These are phyloP conservation scores for Esteya vermicola DNA, from an alignment of 2,329 filamentous ascomycete species.

Conservation along the genomic window DNA sequence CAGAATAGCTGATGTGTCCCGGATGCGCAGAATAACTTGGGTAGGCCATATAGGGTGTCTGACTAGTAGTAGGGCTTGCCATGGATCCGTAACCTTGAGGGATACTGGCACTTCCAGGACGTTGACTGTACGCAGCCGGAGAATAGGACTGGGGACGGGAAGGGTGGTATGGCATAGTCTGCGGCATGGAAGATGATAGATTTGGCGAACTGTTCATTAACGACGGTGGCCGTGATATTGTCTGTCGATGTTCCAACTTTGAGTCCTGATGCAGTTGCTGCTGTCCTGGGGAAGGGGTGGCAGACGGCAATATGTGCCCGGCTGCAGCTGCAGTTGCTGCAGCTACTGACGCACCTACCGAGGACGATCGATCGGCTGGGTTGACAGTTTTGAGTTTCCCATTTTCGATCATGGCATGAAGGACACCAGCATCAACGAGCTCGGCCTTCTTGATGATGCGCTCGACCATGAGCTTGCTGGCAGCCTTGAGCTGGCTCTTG, in stretches of 20 bases:
- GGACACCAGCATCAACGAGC: constrained; percentile 48
- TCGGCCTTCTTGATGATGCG: constrained; percentile 60
- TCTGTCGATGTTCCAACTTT: too few species aligned
- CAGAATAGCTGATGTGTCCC: constrained; percentile 5
- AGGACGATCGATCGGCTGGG: constrained; percentile 32
- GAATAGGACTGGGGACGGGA: constrained; percentile 24
- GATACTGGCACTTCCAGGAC: constrained; percentile 18
- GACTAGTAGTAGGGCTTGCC: background rate
- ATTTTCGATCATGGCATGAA: constrained; percentile 54
- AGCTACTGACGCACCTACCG: constrained; percentile 3
- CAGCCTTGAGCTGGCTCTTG: constrained; percentile 51
- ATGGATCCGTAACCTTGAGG: constrained; percentile 8
- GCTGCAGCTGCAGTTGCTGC: too few species aligned
- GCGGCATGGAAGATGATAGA: too few species aligned
- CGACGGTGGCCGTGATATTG: too few species aligned
- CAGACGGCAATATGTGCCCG: too few species aligned
- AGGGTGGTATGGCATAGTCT: constrained; percentile 24
- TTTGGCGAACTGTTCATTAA: too few species aligned
- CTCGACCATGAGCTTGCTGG: constrained; percentile 52
- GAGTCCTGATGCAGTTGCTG: too few species aligned
- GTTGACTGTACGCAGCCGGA: constrained; percentile 12
- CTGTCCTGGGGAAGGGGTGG: too few species aligned
- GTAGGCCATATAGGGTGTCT: constrained; percentile 2
- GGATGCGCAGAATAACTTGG: constrained; percentile 1
- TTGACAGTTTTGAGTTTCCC: constrained; percentile 47